Base-by-base conservation (phyloP, 2,329 filamentous ascomycete species). In the Fusarium tupiense region DNA sequence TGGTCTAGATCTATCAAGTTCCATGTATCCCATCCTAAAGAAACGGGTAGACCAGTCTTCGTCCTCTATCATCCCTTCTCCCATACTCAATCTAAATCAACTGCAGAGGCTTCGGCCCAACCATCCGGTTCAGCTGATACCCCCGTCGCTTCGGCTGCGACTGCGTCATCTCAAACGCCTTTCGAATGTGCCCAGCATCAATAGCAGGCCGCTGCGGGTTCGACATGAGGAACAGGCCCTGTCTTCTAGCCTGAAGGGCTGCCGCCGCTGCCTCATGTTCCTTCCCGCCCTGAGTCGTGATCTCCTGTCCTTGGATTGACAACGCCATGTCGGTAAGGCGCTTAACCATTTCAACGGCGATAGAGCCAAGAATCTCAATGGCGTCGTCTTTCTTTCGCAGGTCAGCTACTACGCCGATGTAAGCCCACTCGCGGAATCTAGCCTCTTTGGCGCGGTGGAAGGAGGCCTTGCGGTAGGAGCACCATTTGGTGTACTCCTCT, bases 381-480 rank as follows among this genome's bases (percentile, higher is more conserved):
- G 98, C 97, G 74, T 98, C 96, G 81, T 98, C 96, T 65, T 95
- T 96, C 1, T 96, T 96, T 83, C 98, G 98, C 71, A 92, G 93
- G 81, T 98, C 96, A 1, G 96, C 98, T 46, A 98, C 94, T 31
- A 96, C 90, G 20, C 95, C 95, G 79, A 98, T 98, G 9, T 96
- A 95, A 6, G 95, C 96, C 96, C 96, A 99, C 81, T 98, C 96
- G 65, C 95, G 90, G 83, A 98, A 99, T 3, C 96, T 90, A 84
- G 98, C 98, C 81, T 93, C 93, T 85, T 99, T 99, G 79, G 96
- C 93, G 86, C 97, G 98, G 1, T 96, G 98, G 84, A 99, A 99
- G 2, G 94, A 97, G 0, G 96, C 96, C 83, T 98, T 96, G 2
- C 96, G 93, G 80, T 96, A 98, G 84, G 98, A 96, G 35, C 94